Evolutionary conservation across 2,329 filamentous ascomycete species (phyloP).

Genomic region (Venturia carpophila): DNA sequence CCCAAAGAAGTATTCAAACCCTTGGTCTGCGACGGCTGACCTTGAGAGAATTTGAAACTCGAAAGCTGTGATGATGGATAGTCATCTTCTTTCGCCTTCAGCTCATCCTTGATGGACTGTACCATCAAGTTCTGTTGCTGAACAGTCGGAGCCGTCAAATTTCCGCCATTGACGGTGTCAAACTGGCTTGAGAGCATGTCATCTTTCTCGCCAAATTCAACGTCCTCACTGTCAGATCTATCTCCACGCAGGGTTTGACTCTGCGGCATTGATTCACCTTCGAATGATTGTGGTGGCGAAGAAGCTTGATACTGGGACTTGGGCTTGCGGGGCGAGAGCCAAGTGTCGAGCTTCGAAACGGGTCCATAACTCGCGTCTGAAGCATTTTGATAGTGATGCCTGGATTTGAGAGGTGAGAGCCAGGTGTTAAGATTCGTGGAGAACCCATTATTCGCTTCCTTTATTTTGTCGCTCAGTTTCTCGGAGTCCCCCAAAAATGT

Average conservation of each 20-base stretch:
- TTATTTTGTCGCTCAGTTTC: background rate
- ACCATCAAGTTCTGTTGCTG: background rate
- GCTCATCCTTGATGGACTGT: background rate
- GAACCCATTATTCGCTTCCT: background rate
- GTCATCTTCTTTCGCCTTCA: background rate
- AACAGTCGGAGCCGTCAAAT: background rate
- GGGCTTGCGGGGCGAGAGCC: background rate
- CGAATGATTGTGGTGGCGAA: background rate
- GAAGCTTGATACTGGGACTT: background rate
- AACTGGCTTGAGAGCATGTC: background rate
- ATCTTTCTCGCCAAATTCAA: background rate
- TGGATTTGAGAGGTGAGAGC: background rate
- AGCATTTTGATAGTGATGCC: background rate
- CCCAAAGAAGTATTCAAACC: constrained; percentile 35
- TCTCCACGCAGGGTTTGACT: background rate
- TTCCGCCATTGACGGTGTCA: background rate
- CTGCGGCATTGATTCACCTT: background rate
- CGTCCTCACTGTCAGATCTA: background rate
- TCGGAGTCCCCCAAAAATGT: background rate
- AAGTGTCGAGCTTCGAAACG: background rate
- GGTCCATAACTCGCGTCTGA: background rate
- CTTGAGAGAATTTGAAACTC: background rate
- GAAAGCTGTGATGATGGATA: constrained; percentile 13
- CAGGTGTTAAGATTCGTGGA: background rate
- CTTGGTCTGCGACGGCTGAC: constrained; percentile 3